A percentile compares a stretch with the other conserved stretches of the same genome.
Conservation (phyloP, 1,139 yeast species). For the Blastobotrys malaysiensis region DNA sequence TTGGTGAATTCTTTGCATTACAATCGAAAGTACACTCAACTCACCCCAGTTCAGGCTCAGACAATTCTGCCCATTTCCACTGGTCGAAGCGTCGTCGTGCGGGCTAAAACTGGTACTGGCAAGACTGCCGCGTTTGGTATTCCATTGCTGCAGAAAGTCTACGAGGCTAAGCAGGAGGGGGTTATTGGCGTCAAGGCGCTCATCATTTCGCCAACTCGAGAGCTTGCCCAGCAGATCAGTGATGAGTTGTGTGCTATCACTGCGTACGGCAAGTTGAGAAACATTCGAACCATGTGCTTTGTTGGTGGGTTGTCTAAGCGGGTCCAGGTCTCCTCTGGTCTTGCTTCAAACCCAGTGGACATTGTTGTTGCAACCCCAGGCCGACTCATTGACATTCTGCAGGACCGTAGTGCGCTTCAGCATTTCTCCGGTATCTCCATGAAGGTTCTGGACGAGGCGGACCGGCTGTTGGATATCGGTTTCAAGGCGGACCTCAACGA, state of each 20-base stretch:
- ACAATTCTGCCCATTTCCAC: slow-evolving; percentile 63
- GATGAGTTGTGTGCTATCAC: slow-evolving; percentile 48
- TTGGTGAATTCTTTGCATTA: slow-evolving; percentile 33
- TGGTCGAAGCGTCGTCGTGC: slow-evolving; percentile 61
- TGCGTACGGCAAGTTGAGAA: slow-evolving; percentile 33
- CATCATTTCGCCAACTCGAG: slow-evolving; percentile 87
- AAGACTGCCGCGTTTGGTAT: slow-evolving; percentile 85
- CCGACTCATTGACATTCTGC: slow-evolving; percentile 58
- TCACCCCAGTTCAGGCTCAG: slow-evolving; percentile 77
- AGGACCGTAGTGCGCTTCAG: slow-evolving; percentile 40
- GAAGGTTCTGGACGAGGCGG: slow-evolving; percentile 85
- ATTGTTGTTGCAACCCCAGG: slow-evolving; percentile 92
- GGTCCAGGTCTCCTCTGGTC: slow-evolving; percentile 35
- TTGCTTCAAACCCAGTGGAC: slow-evolving; percentile 32
- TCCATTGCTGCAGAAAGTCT: slow-evolving; percentile 62
- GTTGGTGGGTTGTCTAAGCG: slow-evolving; percentile 49
- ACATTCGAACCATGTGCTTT: slow-evolving; percentile 36
- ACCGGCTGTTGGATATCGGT: slow-evolving; percentile 71
- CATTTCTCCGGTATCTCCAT: slow-evolving; percentile 53
- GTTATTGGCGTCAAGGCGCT: slow-evolving; percentile 43
- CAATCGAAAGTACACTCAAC: slow-evolving; percentile 33
- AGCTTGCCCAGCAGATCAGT: slow-evolving; percentile 79
- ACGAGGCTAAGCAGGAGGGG: slow-evolving; percentile 34
- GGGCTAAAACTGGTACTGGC: slow-evolving; percentile 96
- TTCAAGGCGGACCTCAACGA: slow-evolving; percentile 58